A percentile compares a stretch with the other conserved stretches of the same genome.
These are phyloP conservation scores for Rosa lucieae DNA, from an alignment of 306 rosid species.

Conservation along the genomic window DNA sequence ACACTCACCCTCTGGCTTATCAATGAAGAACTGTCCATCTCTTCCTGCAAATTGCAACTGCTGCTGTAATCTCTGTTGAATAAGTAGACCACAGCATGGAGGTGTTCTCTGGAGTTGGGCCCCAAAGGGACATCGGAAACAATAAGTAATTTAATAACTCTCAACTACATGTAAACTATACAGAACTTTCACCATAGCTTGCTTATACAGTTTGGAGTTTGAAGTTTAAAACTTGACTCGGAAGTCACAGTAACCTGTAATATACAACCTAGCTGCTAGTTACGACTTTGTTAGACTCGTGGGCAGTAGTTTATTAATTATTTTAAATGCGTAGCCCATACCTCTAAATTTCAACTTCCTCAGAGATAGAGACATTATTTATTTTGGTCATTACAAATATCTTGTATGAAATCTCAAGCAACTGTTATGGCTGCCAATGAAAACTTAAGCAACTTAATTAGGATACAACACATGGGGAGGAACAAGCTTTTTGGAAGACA, in stretches of 20 bases:
- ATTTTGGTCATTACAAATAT: background rate
- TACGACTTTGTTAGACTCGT: background rate
- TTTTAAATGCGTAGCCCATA: background rate
- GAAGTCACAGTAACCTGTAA: background rate
- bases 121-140: too few relatives aligned
- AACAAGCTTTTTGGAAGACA: background rate
- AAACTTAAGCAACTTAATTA: background rate
- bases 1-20: conserved; percentile 8
- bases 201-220: too few relatives aligned
- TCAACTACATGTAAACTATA: too few relatives aligned
- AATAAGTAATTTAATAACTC: too few relatives aligned
- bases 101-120: too few relatives aligned
- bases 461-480: background rate
- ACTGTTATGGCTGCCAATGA: background rate
- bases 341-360: background rate
- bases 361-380: too few relatives aligned
- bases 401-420: background rate
- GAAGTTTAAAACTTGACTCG: background rate
- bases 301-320: background rate
- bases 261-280: background rate
- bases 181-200: too few relatives aligned
- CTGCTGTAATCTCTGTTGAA: conserved; percentile 1
- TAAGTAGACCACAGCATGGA: background rate
- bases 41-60: background rate
- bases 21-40: background rate